These are phyloP conservation scores for Inonotus hispidus DNA, from an alignment of 1,284 basidiomycete species.

Conservation along the genomic window DNA sequence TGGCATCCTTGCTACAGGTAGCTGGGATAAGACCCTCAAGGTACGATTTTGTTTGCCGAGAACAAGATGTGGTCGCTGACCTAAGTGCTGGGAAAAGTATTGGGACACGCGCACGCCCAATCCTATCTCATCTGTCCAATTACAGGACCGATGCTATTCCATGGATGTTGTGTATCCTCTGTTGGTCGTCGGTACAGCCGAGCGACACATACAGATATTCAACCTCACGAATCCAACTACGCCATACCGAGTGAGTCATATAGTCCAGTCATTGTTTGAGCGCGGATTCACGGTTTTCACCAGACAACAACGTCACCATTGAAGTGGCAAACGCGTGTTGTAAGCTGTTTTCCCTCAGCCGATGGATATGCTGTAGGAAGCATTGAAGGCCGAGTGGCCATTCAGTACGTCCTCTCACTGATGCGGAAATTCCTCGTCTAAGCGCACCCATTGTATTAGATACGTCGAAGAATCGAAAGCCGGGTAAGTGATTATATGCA, in stretches of 20 bases:
- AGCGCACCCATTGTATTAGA: constrained; percentile 33
- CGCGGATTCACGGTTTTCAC: not conserved
- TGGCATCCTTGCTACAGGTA: constrained; percentile 77
- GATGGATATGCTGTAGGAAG: constrained; percentile 91
- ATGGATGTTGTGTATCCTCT: constrained; percentile 82
- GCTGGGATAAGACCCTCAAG: constrained; percentile 91
- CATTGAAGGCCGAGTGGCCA: constrained; percentile 92
- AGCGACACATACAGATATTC: constrained; percentile 85
- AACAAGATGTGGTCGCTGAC: not conserved
- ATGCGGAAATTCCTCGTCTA: constrained; percentile 7
- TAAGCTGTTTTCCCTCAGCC: constrained; percentile 79
- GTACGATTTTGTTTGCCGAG: constrained; percentile 33
- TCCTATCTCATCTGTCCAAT: constrained; percentile 71
- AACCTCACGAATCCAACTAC: constrained; percentile 79
- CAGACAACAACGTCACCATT: constrained; percentile 79
- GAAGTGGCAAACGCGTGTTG: constrained; percentile 91
- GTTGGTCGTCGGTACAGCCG: constrained; percentile 94
- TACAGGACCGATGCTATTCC: constrained; percentile 88
- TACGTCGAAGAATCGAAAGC: constrained; percentile 78
- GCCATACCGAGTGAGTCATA: constrained; percentile 60
- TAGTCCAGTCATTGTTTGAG: constrained; percentile 2
- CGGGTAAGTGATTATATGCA: constrained; percentile 36
- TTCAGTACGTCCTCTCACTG: constrained; percentile 64
- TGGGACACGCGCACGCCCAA: constrained; percentile 80
- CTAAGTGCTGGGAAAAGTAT: constrained; percentile 49